Evolutionary conservation across 2,329 filamentous ascomycete species (phyloP).

Genomic region (Ceratocystis destructans): DNA sequence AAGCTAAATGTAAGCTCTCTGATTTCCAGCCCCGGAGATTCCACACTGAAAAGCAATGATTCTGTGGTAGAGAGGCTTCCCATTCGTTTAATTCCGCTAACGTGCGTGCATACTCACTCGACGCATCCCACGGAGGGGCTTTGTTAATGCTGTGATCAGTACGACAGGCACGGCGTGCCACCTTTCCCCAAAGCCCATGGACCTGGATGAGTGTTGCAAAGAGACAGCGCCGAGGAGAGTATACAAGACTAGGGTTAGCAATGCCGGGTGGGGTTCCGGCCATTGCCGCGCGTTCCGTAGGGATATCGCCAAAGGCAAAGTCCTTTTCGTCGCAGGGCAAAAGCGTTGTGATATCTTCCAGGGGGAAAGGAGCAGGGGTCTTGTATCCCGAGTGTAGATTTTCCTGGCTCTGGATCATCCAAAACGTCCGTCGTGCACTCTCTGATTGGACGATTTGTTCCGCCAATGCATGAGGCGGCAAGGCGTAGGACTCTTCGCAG

Average conservation of each 20-base stretch:
- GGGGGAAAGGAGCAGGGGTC: slow-evolving; percentile 26
- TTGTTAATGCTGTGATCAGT: slow-evolving; percentile 15
- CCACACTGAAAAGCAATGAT: slow-evolving; percentile 27
- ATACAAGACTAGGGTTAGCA: slow-evolving; percentile 22
- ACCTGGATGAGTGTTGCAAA: slow-evolving; percentile 29
- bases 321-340: slow-evolving; percentile 29
- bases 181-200: slow-evolving; percentile 28
- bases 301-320: slow-evolving; percentile 27
- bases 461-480: slow-evolving; percentile 22
- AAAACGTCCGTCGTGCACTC: slow-evolving; percentile 27
- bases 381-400: slow-evolving; percentile 28
- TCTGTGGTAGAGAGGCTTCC: slow-evolving; percentile 25
- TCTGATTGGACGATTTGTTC: slow-evolving; percentile 27
- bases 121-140: slow-evolving; percentile 22
- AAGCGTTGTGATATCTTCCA: slow-evolving; percentile 27
- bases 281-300: slow-evolving; percentile 25
- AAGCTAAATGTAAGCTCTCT: slow-evolving; percentile 27
- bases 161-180: slow-evolving; percentile 25
- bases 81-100: slow-evolving; percentile 22
- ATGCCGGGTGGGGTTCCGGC: slow-evolving; percentile 25
- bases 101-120: slow-evolving; percentile 24
- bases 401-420: slow-evolving; percentile 29
- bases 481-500: slow-evolving; percentile 27
- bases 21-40: slow-evolving; percentile 28
- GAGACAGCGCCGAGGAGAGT: slow-evolving; percentile 24